Evolutionary conservation across 129 eudicot genomes (phyloP).

Genomic region (Pittosporum tobira): DNA sequence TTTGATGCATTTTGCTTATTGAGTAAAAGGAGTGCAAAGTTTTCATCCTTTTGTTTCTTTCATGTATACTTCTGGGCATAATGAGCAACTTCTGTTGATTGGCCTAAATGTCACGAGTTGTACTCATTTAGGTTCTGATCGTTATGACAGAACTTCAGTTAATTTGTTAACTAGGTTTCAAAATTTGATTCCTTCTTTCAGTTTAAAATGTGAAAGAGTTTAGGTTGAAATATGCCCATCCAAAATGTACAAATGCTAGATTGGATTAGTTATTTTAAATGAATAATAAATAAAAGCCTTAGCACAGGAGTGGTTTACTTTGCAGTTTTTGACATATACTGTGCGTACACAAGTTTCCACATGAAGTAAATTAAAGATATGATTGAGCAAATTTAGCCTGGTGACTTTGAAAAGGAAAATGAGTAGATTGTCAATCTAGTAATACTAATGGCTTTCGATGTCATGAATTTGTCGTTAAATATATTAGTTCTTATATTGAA

Average conservation of each 20-base stretch:
- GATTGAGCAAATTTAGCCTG: background rate
- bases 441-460: too few relatives aligned
- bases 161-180: too few relatives aligned
- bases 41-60: background rate
- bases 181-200: background rate
- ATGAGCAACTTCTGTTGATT: background rate
- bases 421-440: too few relatives aligned
- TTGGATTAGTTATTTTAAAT: too few relatives aligned
- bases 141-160: too few relatives aligned
- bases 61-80: background rate
- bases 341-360: background rate
- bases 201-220: background rate
- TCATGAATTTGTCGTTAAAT: background rate
- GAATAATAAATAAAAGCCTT: too few relatives aligned
- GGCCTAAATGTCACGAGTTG: background rate
- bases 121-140: too few relatives aligned
- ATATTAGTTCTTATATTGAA: background rate
- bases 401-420: too few relatives aligned
- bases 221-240: background rate
- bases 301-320: background rate
- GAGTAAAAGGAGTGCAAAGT: background rate
- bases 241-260: background rate
- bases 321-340: background rate
- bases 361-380: background rate
- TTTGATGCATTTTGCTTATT: background rate